These are phyloP conservation scores for Myxozyma sirexii DNA, from an alignment of 805 yeast genomes.

Conservation along the genomic window DNA sequence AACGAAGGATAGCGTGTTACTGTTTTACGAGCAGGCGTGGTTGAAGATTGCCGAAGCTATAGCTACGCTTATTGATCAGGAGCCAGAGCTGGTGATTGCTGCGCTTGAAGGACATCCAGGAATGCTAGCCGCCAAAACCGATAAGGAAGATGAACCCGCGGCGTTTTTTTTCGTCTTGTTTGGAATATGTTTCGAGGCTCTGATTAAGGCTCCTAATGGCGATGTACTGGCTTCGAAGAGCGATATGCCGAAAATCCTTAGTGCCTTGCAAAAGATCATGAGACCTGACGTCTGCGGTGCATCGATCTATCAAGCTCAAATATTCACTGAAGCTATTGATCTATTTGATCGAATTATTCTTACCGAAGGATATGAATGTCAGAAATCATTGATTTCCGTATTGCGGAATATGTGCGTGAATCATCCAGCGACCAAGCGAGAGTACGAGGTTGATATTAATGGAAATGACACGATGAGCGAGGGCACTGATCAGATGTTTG, in stretches of 20 bases:
- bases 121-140: conserved; percentile 26
- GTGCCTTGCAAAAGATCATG: conserved; percentile 60
- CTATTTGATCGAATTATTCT: conserved; percentile 71
- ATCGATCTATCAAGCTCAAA: conserved; percentile 62
- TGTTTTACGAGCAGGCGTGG: conserved; percentile 66
- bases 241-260: conserved; percentile 46
- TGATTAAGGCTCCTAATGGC: conserved; percentile 50
- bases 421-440: conserved; percentile 42
- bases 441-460: conserved; percentile 29
- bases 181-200: conserved; percentile 79
- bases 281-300: conserved; percentile 59
- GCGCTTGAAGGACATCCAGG: conserved; percentile 56
- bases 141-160: conserved; percentile 40
- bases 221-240: conserved; percentile 35
- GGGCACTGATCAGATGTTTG: conserved; percentile 80
- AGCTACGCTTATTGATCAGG: conserved; percentile 61
- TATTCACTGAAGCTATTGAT: conserved; percentile 76
- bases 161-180: conserved; percentile 74
- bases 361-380: conserved; percentile 55
- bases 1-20: conserved; percentile 38
- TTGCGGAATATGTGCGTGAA: conserved; percentile 57
- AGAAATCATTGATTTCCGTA: conserved; percentile 54
- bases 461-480: conserved; percentile 50
- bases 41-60: conserved; percentile 74
- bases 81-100: conserved; percentile 50